Percentiles rank a stretch among this genome's conserved stretches.
Evolutionary conservation across 2,329 filamentous ascomycete genomes (phyloP).

Genomic region (Coniochaeta sp.): DNA sequence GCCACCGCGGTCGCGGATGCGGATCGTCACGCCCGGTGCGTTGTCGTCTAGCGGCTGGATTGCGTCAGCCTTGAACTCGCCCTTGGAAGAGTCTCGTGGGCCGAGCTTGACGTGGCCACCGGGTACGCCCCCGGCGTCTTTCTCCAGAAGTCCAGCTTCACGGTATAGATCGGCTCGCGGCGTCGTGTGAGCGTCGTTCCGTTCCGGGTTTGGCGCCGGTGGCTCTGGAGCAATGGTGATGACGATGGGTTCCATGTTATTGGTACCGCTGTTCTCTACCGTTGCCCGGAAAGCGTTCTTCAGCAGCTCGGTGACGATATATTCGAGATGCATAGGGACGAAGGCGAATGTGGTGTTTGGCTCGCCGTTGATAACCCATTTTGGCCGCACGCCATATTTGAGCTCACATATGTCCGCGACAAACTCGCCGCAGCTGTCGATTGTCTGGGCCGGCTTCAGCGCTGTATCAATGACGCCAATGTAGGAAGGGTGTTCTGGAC

Average conservation of each 20-base stretch:
- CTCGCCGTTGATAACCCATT: conserved; percentile 74
- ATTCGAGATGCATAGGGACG: conserved; percentile 92
- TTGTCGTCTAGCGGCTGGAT: conserved; percentile 55
- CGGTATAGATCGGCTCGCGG: not conserved
- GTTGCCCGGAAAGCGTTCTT: conserved; percentile 96
- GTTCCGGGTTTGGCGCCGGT: conserved; percentile 15
- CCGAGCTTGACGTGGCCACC: conserved; percentile 21
- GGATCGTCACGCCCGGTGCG: conserved; percentile 82
- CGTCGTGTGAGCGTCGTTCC: not conserved
- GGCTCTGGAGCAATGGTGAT: conserved; percentile 80
- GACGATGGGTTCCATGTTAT: conserved; percentile 68
- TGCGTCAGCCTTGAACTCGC: conserved; percentile 33
- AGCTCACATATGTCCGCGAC: conserved; percentile 96
- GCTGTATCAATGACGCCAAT: conserved; percentile 95
- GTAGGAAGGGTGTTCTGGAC: conserved; percentile 54
- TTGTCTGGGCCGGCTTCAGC: conserved; percentile 70
- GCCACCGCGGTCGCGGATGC: conserved; percentile 91
- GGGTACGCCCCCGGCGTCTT: conserved; percentile 6
- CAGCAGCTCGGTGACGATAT: conserved; percentile 91
- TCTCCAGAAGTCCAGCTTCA: not conserved
- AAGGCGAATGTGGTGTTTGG: conserved; percentile 85
- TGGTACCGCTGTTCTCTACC: conserved; percentile 67
- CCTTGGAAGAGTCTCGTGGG: conserved; percentile 27
- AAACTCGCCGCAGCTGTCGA: conserved; percentile 79
- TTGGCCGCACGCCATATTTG: conserved; percentile 83